Percentiles rank a stretch among this genome's conserved stretches.
These are phyloP conservation scores for Candolleomyces efflorescens DNA, from an alignment of 768 basidiomycete species.

Conservation along the genomic window DNA sequence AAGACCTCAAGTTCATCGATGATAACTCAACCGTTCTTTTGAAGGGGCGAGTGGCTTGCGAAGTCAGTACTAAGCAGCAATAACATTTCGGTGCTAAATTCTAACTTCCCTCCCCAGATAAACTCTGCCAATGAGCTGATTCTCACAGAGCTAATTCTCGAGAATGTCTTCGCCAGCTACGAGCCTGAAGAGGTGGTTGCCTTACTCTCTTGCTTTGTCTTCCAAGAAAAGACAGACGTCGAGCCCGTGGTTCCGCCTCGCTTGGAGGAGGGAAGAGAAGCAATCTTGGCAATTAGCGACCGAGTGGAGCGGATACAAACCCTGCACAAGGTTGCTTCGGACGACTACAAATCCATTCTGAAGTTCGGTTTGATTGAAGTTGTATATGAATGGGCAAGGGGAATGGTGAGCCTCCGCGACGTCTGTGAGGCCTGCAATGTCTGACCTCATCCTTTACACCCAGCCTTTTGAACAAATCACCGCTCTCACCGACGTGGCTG, in stretches of 20 bases:
- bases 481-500: slow-evolving; percentile 86
- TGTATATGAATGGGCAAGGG: slow-evolving; percentile 98
- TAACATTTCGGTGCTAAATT: neutral
- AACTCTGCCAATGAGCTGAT: slow-evolving; percentile 98
- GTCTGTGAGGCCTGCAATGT: neutral
- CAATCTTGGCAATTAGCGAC: slow-evolving; percentile 74
- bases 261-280: slow-evolving; percentile 74
- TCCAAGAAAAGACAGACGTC: slow-evolving; percentile 95
- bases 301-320: slow-evolving; percentile 80
- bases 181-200: slow-evolving; percentile 97
- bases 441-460: neutral
- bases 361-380: slow-evolving; percentile 94
- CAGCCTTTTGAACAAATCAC: slow-evolving; percentile 97
- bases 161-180: slow-evolving; percentile 87
- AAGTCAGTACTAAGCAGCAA: slow-evolving; percentile 45
- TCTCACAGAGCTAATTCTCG: slow-evolving; percentile 93
- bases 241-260: slow-evolving; percentile 80
- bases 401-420: slow-evolving; percentile 65
- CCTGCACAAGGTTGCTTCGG: slow-evolving; percentile 68
- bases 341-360: slow-evolving; percentile 72
- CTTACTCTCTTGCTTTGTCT: slow-evolving; percentile 92
- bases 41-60: slow-evolving; percentile 97
- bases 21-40: slow-evolving; percentile 93
- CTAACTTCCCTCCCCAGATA: slow-evolving; percentile 52
- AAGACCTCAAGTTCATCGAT: slow-evolving; percentile 90